phyloP scores from a whole-genome alignment of 1,284 basidiomycete species.

The Salmacisia buchloeana region DNA sequence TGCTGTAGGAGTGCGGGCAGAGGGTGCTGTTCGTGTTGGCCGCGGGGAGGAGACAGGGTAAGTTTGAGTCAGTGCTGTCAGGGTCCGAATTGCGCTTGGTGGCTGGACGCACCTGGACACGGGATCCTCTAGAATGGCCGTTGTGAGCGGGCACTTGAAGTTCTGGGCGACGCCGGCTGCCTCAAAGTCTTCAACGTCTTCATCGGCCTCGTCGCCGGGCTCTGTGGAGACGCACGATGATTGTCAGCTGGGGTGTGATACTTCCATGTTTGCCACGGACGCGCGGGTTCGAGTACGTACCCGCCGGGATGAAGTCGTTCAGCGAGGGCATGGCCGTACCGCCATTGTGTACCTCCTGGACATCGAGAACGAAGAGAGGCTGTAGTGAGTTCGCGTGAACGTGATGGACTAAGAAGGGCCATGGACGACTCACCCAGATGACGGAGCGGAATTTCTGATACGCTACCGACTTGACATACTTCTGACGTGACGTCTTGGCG shows the following conservation, averaged over 20 bases:
- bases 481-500: background rate
- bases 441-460: constrained; percentile 5
- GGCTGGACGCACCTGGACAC: background rate
- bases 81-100: background rate
- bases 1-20: constrained; percentile 9
- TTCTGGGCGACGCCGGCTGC: background rate
- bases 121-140: background rate
- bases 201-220: constrained; percentile 1
- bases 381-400: background rate
- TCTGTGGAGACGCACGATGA: background rate
- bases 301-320: background rate
- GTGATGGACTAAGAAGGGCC: background rate
- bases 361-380: background rate
- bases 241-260: background rate
- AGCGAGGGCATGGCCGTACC: constrained; percentile 8
- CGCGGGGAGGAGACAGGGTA: background rate
- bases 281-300: background rate
- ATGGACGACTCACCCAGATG: background rate
- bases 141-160: constrained; percentile 9
- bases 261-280: background rate
- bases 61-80: background rate
- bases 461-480: background rate
- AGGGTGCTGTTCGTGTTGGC: background rate
- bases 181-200: constrained; percentile 9
- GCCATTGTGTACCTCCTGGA: constrained; percentile 4